Conservation (phyloP, 2,329 filamentous ascomycete species). For the Coccinonectria pachysandricola region DNA sequence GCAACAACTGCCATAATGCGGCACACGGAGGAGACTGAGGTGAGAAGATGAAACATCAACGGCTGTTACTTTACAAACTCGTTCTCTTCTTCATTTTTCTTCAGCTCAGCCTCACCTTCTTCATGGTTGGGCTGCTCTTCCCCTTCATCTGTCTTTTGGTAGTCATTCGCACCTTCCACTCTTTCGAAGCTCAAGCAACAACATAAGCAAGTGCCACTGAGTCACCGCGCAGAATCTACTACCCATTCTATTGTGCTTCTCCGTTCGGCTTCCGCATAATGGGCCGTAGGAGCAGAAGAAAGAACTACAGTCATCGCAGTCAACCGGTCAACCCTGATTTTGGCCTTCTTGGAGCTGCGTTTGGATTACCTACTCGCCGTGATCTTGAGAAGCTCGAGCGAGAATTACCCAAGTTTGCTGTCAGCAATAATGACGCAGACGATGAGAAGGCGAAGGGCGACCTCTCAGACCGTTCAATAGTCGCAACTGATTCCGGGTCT, state of each 20-base stretch:
- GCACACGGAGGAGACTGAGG: too few relatives aligned
- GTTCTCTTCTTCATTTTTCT: background rate
- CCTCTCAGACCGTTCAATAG: too few relatives aligned
- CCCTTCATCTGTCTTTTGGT: background rate
- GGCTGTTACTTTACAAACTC: background rate
- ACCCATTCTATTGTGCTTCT: conserved; percentile 1
- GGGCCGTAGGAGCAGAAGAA: conserved; percentile 13
- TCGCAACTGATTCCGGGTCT: conserved; percentile 3
- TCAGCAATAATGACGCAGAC: conserved; percentile 1
- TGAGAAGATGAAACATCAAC: too few relatives aligned
- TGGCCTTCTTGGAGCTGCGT: conserved; percentile 18
- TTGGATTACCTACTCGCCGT: conserved; percentile 16
- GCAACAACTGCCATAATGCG: too few relatives aligned
- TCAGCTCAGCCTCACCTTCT: conserved; percentile 1
- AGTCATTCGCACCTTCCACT: background rate
- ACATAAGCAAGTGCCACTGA: background rate
- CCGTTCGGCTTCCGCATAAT: conserved; percentile 8
- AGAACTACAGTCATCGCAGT: conserved; percentile 6
- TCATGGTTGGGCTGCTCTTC: too few relatives aligned
- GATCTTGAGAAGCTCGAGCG: too few relatives aligned
- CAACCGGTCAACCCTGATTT: conserved; percentile 9
- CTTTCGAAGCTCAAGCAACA: background rate
- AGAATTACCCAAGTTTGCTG: too few relatives aligned
- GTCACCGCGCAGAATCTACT: background rate
- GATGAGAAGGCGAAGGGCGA: conserved; percentile 2